phyloP scores from a whole-genome alignment of 1,284 basidiomycete species.

The Pterulicium gracile region DNA sequence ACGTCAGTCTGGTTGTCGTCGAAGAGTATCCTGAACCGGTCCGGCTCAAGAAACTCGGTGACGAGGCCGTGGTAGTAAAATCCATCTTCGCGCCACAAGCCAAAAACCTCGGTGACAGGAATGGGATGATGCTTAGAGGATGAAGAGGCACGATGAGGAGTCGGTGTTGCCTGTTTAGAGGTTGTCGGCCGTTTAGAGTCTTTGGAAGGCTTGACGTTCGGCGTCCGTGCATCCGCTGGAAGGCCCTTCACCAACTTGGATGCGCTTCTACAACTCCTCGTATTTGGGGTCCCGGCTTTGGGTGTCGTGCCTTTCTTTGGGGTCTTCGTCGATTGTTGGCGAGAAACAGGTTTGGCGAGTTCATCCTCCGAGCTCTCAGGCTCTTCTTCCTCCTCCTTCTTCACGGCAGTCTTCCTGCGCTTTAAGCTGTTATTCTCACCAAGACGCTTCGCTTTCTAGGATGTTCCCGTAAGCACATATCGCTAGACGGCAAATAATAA shows the following conservation, averaged over 20 bases:
- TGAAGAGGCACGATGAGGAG: not conserved
- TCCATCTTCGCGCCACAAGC: constrained; percentile 48
- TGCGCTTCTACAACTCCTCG: too few relatives aligned
- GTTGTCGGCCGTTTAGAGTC: not conserved
- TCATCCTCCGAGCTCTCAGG: constrained; percentile 28
- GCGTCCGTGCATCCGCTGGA: not conserved
- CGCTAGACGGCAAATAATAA: too few relatives aligned
- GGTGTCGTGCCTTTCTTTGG: too few relatives aligned
- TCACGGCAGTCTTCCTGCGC: constrained; percentile 12
- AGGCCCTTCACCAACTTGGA: too few relatives aligned
- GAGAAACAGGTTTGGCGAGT: too few relatives aligned
- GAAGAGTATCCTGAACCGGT: constrained; percentile 32
- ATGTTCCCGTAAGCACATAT: too few relatives aligned
- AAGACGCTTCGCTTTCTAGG: too few relatives aligned
- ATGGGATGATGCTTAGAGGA: constrained; percentile 13
- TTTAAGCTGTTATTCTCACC: too few relatives aligned
- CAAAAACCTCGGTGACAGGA: constrained; percentile 46
- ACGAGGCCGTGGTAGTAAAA: constrained; percentile 55
- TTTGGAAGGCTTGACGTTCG: not conserved
- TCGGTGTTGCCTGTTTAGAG: not conserved
- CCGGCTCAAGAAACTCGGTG: constrained; percentile 18
- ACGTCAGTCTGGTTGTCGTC: constrained; percentile 41
- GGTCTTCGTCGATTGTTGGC: not conserved
- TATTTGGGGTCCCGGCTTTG: too few relatives aligned
- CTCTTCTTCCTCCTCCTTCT: constrained; percentile 27